These are phyloP conservation scores for Apocynum venetum DNA, from an alignment of 257 asterid genomes.

Conservation along the genomic window DNA sequence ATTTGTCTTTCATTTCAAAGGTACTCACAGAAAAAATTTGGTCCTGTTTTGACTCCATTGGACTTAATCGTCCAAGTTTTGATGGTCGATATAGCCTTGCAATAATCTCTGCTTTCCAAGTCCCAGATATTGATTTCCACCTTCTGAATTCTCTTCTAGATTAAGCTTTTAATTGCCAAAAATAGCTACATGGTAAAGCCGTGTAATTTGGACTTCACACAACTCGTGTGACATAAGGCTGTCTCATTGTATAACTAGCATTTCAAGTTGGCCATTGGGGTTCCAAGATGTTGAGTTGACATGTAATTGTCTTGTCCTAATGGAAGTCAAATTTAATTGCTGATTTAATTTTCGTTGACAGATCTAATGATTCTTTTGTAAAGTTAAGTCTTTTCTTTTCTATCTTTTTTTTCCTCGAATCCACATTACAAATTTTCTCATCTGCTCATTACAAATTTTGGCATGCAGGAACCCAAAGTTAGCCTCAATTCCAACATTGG, in stretches of 20 bases:
- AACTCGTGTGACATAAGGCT: no score
- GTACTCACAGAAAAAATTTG: not conserved
- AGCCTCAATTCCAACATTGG: constrained; percentile 22
- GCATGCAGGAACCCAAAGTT: constrained; percentile 23
- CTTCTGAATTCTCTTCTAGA: not conserved
- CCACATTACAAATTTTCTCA: not conserved
- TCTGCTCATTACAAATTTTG: not conserved
- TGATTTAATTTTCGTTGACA: no score
- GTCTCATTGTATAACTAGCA: not conserved
- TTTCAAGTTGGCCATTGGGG: not conserved
- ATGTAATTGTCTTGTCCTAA: not conserved
- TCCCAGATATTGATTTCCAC: not conserved
- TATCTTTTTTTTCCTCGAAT: not conserved
- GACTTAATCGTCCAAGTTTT: not conserved
- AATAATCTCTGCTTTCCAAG: not conserved
- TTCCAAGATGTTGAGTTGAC: not conserved
- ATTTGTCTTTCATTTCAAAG: not conserved
- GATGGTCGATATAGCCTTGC: not conserved
- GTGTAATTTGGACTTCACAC: not conserved
- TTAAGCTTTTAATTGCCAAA: not conserved
- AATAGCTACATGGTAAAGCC: not conserved
- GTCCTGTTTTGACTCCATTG: not conserved
- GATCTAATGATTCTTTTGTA: not conserved
- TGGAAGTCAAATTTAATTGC: not conserved
- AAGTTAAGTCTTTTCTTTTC: not conserved